phyloP scores from a whole-genome alignment of 768 basidiomycete species.

The Suillus weaverae region DNA sequence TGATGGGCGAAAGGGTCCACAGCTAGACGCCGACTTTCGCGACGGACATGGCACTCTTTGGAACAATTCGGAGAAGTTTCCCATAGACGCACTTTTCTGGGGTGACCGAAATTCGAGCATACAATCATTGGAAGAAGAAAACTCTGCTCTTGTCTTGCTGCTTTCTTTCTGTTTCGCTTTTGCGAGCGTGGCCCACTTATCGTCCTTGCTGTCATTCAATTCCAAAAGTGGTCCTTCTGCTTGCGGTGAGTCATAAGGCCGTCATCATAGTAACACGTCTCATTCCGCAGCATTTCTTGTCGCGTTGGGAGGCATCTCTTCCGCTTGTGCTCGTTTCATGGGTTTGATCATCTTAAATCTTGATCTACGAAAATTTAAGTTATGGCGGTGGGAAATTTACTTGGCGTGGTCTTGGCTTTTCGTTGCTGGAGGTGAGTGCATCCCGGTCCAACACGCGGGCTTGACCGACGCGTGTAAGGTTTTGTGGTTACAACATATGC shows the following conservation, averaged over 20 bases:
- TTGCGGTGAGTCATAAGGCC: constrained; percentile 24
- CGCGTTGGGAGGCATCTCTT: constrained; percentile 46
- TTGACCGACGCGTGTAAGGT: constrained; percentile 21
- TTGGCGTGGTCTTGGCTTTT: constrained; percentile 32
- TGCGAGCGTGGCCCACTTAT: constrained; percentile 31
- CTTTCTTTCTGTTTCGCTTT: constrained; percentile 32
- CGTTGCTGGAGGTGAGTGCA: constrained; percentile 35
- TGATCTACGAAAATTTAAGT: constrained; percentile 33
- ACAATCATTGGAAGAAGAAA: background rate
- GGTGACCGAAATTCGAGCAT: background rate
- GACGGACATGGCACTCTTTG: background rate
- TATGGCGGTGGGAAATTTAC: constrained; percentile 34
- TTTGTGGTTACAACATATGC: constrained; percentile 43
- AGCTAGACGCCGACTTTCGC: background rate
- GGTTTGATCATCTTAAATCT: constrained; percentile 38
- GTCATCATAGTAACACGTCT: background rate
- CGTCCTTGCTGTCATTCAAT: constrained; percentile 30
- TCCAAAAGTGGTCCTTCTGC: constrained; percentile 14
- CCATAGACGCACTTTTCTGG: background rate
- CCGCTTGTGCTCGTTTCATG: constrained; percentile 38
- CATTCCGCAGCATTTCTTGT: constrained; percentile 40
- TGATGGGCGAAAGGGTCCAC: background rate
- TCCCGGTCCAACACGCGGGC: background rate
- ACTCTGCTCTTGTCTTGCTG: constrained; percentile 21
- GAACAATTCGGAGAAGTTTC: background rate